These are phyloP conservation scores for Diaporthe citri DNA, from an alignment of 2,329 filamentous ascomycete genomes.

Conservation along the genomic window DNA sequence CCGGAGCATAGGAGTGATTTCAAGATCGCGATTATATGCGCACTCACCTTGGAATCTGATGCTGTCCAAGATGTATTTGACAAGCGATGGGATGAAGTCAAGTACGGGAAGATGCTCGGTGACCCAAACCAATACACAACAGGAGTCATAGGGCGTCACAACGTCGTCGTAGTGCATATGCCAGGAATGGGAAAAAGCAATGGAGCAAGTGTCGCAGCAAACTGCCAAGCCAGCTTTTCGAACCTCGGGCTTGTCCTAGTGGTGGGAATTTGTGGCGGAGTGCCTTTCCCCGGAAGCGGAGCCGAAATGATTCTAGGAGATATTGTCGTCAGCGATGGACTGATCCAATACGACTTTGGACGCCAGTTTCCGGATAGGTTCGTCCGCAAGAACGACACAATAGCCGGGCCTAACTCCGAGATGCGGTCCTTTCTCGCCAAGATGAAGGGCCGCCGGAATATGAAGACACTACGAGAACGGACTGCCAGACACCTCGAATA, in stretches of 20 bases:
- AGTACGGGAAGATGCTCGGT: neutral
- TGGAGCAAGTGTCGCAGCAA: neutral
- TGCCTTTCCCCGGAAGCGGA: neutral
- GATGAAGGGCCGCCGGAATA: neutral
- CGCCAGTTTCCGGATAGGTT: neutral
- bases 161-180: neutral
- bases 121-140: neutral
- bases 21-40: neutral
- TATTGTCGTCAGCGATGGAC: neutral
- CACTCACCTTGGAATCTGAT: neutral
- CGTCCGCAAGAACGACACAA: neutral
- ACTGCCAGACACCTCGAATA: neutral
- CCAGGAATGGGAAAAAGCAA: neutral
- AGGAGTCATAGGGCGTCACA: neutral
- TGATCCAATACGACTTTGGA: slow-evolving; percentile 3
- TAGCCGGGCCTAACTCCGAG: neutral
- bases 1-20: neutral
- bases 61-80: neutral
- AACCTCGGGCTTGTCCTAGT: neutral
- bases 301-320: neutral
- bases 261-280: slow-evolving; percentile 1
- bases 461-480: neutral
- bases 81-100: neutral
- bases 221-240: neutral
- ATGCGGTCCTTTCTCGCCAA: neutral